Base-by-base conservation (phyloP, 23 red algal genomes). In the Gracilaria gracilis region DNA sequence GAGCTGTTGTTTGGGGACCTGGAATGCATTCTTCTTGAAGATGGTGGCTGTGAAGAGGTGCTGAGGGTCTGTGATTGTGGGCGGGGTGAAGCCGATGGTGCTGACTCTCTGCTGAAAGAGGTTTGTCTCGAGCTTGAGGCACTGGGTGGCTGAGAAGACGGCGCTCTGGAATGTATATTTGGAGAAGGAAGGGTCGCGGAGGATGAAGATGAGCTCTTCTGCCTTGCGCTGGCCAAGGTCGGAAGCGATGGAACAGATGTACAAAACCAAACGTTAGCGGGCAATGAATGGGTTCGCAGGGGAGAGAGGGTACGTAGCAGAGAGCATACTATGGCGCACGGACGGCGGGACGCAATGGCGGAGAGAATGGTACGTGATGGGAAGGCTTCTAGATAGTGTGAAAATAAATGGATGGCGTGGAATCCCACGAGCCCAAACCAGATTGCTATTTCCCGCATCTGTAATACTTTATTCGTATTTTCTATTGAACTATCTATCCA, bases 1-100 rank as follows among this genome's bases (percentile, higher is more conserved):
- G n/a, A n/a, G n/a, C 24, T 71, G 27, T 71, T 71, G 66, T 28
- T 36, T 71, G 32, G 36, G 32, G 27, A 71, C 66, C 16, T 71
- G 16, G 29, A 38, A 37, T 14, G 24, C 66, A 12, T 28, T 12
- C 24, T 71, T 71, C 19, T 35, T 4, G 66, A 71, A 71, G 66
- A 71, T 14, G 66, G 9, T 71, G 34, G 66, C n/a, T n/a, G 16
- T 12, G 66, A 71, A 24, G 36, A 71, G 5, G 9, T 38, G 14
- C 24, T n/a, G 66, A 5, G 13, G 5, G 27, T 71, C 66, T 8
- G 20, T 36, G 4, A 71, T 35, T 4, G 66, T 71, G 66, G 36
- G 20, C 4, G 66, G 66, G 66, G 36, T 35, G 66, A 71, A 71
- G 9, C 66, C 66, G 36, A 16, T 71, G 14, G 66, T n/a, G 66